These are phyloP conservation scores for Musa balbisiana DNA, from an alignment of 202 grass and related monocot genomes.

Conservation along the genomic window DNA sequence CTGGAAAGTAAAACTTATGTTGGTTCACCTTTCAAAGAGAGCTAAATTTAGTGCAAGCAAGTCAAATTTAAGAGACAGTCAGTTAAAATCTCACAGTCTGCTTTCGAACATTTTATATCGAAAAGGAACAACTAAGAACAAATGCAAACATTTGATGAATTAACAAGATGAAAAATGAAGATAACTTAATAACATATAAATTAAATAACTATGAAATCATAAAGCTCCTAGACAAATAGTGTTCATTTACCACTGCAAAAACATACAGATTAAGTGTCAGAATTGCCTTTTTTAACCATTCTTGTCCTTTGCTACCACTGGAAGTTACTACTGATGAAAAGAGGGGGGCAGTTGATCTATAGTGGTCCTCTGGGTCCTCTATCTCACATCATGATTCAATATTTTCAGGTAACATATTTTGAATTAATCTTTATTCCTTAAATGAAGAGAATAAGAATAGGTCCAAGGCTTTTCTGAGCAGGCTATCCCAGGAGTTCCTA, in stretches of 20 bases:
- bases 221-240: not conserved
- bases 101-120: not conserved
- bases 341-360: slow-evolving; percentile 79
- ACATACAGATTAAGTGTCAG: too few species aligned
- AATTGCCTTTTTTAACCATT: too few species aligned
- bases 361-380: slow-evolving; percentile 61
- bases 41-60: too few species aligned
- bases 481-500: slow-evolving; percentile 77
- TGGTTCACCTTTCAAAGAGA: too few species aligned
- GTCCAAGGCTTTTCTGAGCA: slow-evolving; percentile 18
- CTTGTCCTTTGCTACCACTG: too few species aligned
- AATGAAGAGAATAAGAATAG: slow-evolving; percentile 6
- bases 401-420: slow-evolving; percentile 72
- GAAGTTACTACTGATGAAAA: slow-evolving; percentile 95
- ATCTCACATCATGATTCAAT: slow-evolving; percentile 72
- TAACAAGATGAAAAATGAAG: not conserved
- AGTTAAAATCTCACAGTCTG: too few species aligned
- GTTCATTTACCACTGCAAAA: too few species aligned
- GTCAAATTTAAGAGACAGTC: too few species aligned
- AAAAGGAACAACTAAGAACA: not conserved
- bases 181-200: not conserved
- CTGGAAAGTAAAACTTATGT: too few species aligned
- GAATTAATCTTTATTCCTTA: not conserved
- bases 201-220: not conserved
- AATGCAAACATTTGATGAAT: not conserved